A percentile compares a stretch with the other conserved stretches of the same genome.
Evolutionary conservation across 2,329 filamentous ascomycete genomes (phyloP).

Genomic region (Myriosclerotinia duriaeana): DNA sequence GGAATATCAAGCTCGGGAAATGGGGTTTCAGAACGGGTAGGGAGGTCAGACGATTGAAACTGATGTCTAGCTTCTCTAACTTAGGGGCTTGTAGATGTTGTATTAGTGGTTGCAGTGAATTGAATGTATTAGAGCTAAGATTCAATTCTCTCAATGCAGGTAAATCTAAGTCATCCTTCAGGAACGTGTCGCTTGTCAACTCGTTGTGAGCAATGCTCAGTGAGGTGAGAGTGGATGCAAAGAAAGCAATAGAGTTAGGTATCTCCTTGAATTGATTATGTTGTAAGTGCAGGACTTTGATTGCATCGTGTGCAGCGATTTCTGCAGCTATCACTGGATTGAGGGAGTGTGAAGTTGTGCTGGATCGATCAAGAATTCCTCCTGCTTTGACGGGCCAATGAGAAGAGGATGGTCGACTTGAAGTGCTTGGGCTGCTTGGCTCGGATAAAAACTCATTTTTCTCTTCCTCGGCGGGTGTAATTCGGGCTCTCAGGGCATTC

Average conservation of each 20-base stretch:
- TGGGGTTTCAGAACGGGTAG: conserved; percentile 64
- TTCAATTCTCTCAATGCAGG: conserved; percentile 76
- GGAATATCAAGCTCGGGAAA: conserved; percentile 69
- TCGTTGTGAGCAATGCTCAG: conserved; percentile 77
- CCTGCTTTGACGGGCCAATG: conserved; percentile 39
- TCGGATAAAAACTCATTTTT: conserved; percentile 32
- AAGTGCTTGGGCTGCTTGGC: conserved; percentile 31
- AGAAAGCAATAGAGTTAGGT: conserved; percentile 67
- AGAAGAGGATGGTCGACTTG: conserved; percentile 28
- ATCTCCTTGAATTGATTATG: conserved; percentile 73
- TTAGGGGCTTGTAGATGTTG: conserved; percentile 68
- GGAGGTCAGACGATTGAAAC: conserved; percentile 73
- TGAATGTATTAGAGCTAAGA: conserved; percentile 71
- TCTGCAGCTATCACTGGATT: conserved; percentile 58
- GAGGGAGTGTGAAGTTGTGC: conserved; percentile 60
- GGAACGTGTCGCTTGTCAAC: conserved; percentile 61
- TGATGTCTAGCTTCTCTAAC: conserved; percentile 76
- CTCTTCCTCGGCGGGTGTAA: conserved; percentile 53
- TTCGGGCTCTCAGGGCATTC: conserved; percentile 63
- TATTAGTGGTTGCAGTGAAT: conserved; percentile 65
- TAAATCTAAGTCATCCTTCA: conserved; percentile 66
- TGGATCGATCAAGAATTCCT: conserved; percentile 68
- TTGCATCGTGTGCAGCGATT: conserved; percentile 53
- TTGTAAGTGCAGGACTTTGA: conserved; percentile 65
- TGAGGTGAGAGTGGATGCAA: conserved; percentile 67